Percentiles rank a stretch among this genome's conserved stretches.
Evolutionary conservation across 306 rosid species (phyloP).

Genomic region (Quercus gilva): DNA sequence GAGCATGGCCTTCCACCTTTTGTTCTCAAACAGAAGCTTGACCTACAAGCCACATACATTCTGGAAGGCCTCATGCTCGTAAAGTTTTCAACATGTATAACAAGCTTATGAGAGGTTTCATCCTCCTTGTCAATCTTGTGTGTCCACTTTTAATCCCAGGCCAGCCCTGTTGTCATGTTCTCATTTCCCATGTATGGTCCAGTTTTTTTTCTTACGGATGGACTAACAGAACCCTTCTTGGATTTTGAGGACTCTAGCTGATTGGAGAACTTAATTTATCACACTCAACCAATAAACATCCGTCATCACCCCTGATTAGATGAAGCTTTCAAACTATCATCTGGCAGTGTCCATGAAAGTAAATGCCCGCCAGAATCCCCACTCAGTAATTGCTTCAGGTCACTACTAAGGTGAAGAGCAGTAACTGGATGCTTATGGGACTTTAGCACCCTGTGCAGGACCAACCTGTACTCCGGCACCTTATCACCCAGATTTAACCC

Average conservation of each 20-base stretch:
- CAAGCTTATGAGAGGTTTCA: slow-evolving; percentile 11
- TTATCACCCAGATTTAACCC: slow-evolving; percentile 49
- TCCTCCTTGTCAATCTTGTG: slow-evolving; percentile 30
- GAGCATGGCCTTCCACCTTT: slow-evolving; percentile 24
- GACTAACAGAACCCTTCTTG: slow-evolving; percentile 31
- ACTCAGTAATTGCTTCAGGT: slow-evolving; percentile 83
- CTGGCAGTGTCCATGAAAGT: slow-evolving; percentile 85
- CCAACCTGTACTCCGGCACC: slow-evolving; percentile 72
- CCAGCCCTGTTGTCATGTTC: slow-evolving; percentile 48
- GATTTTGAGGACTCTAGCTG: slow-evolving; percentile 41
- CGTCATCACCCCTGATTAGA: slow-evolving; percentile 65
- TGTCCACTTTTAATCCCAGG: slow-evolving; percentile 36
- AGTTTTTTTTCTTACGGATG: slow-evolving; percentile 23
- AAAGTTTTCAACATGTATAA: slow-evolving; percentile 15
- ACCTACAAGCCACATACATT: slow-evolving; percentile 15
- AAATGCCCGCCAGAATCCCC: slow-evolving; percentile 92
- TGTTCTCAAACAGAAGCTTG: slow-evolving; percentile 30
- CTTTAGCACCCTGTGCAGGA: slow-evolving; percentile 79
- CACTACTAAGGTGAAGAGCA: slow-evolving; percentile 73
- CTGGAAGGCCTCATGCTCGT: slow-evolving; percentile 19
- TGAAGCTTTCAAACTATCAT: slow-evolving; percentile 73
- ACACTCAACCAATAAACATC: slow-evolving; percentile 22
- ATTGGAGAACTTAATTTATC: slow-evolving; percentile 47
- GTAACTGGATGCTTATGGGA: slow-evolving; percentile 90
- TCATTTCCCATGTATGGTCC: slow-evolving; percentile 27